Conservation (phyloP, 768 basidiomycete genomes). For the Nidularia pulvinata region DNA sequence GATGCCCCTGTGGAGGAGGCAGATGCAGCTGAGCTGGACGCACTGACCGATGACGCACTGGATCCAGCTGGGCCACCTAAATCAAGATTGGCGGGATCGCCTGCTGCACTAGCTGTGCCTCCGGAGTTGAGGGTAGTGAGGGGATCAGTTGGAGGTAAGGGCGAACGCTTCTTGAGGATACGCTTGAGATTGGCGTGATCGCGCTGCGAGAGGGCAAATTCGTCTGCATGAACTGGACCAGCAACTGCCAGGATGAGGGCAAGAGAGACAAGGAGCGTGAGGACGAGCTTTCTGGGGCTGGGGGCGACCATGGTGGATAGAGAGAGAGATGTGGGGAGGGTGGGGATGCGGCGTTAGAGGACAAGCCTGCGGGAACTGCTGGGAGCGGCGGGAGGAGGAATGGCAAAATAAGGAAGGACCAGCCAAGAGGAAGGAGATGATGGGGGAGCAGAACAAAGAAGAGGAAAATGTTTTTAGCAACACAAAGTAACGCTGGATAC, state of each 20-base stretch:
- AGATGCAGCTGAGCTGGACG: constrained; percentile 7
- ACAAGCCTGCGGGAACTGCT: neutral
- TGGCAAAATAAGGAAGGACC: neutral
- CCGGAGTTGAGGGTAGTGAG: constrained; percentile 13
- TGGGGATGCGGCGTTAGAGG: neutral
- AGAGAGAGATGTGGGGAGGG: neutral
- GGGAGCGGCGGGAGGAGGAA: constrained; percentile 3
- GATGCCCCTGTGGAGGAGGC: constrained; percentile 6
- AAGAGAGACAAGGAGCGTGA: constrained; percentile 66
- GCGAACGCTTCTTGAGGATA: constrained; percentile 66
- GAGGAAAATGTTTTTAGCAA: neutral
- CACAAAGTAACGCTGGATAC: constrained; percentile 1
- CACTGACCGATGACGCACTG: constrained; percentile 8
- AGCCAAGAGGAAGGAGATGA: neutral
- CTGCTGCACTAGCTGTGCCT: constrained; percentile 16
- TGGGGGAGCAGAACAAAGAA: constrained; percentile 1
- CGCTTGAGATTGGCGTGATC: constrained; percentile 62
- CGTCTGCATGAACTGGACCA: constrained; percentile 44
- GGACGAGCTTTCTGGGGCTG: constrained; percentile 39
- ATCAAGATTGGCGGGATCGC: constrained; percentile 5
- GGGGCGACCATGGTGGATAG: constrained; percentile 45
- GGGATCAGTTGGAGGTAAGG: constrained; percentile 16
- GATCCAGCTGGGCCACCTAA: constrained; percentile 8
- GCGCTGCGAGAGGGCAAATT: constrained; percentile 41
- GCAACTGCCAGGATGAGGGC: constrained; percentile 51